Evolutionary conservation across 2,329 filamentous ascomycete species (phyloP).

Genomic region (Colletotrichum sp.): DNA sequence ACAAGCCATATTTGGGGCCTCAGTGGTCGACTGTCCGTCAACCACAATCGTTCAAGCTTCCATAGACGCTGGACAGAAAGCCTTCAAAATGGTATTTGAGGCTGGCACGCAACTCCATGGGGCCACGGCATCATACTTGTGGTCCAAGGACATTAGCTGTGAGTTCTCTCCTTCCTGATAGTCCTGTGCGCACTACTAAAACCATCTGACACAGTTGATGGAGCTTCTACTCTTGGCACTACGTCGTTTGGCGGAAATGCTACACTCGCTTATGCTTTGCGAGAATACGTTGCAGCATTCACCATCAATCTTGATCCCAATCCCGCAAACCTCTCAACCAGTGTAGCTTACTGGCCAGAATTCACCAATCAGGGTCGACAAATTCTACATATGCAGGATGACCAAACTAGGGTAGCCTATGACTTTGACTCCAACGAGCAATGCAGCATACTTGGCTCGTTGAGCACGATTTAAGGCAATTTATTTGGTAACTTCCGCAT

Average conservation of each 20-base stretch:
- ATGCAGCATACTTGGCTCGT: neutral
- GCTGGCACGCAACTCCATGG: neutral
- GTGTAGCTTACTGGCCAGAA: neutral
- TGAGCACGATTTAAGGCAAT: neutral
- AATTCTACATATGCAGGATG: neutral
- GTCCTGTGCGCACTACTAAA: neutral
- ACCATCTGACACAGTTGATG: neutral
- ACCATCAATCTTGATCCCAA: neutral
- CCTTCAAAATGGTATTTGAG: neutral
- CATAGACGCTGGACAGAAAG: neutral
- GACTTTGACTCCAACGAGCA: neutral
- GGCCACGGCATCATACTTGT: neutral
- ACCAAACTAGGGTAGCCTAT: neutral
- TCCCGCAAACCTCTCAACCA: neutral
- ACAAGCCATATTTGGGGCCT: neutral
- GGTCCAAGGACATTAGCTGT: neutral
- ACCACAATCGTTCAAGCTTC: neutral
- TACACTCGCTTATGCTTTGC: neutral
- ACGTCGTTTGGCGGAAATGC: neutral
- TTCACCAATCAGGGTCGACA: neutral
- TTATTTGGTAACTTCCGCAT: neutral
- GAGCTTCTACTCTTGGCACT: neutral
- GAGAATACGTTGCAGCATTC: neutral
- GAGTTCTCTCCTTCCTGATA: neutral
- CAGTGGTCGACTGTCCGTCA: neutral